Evolutionary conservation across 805 yeast genomes (phyloP).

Genomic region (Saccharomycopsis amapae): DNA sequence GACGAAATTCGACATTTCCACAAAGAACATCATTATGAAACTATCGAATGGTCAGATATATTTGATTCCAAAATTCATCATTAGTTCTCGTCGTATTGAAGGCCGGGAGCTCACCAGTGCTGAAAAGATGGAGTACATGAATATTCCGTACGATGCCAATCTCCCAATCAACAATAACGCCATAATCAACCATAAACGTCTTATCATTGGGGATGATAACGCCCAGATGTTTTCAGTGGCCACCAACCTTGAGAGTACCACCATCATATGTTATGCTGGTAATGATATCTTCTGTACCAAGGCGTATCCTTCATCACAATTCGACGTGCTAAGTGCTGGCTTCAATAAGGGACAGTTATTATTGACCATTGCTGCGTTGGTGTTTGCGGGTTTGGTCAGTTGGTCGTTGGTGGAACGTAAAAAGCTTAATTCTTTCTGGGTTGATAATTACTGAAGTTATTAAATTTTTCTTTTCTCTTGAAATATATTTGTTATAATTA

Average conservation of each 20-base stretch:
- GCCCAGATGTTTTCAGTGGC: slow-evolving; percentile 40
- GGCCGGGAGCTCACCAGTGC: slow-evolving; percentile 43
- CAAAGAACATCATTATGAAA: slow-evolving; percentile 55
- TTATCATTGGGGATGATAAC: slow-evolving; percentile 29
- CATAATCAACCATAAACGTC: slow-evolving; percentile 46
- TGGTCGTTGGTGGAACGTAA: slow-evolving; percentile 52
- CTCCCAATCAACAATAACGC: slow-evolving; percentile 42
- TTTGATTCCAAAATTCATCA: slow-evolving; percentile 54
- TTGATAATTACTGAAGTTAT: slow-evolving; percentile 5
- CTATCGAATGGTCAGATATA: slow-evolving; percentile 56
- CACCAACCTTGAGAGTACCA: slow-evolving; percentile 77
- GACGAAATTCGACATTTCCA: slow-evolving; percentile 61
- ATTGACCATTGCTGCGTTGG: slow-evolving; percentile 48
- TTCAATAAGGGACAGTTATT: slow-evolving; percentile 64
- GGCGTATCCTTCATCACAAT: slow-evolving; percentile 74
- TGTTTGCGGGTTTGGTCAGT: slow-evolving; percentile 39
- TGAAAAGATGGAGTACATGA: slow-evolving; percentile 53
- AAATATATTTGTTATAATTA: too few relatives aligned
- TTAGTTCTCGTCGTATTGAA: slow-evolving; percentile 53
- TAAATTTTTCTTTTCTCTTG: neutral
- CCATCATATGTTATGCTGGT: slow-evolving; percentile 58
- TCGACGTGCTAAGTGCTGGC: slow-evolving; percentile 60
- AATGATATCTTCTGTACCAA: slow-evolving; percentile 72
- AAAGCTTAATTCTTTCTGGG: slow-evolving; percentile 49
- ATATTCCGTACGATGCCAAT: slow-evolving; percentile 56